Evolutionary conservation across 192 early-diverging fungal genomes (phyloP).

Genomic region (Mycoemilia scoparia): DNA sequence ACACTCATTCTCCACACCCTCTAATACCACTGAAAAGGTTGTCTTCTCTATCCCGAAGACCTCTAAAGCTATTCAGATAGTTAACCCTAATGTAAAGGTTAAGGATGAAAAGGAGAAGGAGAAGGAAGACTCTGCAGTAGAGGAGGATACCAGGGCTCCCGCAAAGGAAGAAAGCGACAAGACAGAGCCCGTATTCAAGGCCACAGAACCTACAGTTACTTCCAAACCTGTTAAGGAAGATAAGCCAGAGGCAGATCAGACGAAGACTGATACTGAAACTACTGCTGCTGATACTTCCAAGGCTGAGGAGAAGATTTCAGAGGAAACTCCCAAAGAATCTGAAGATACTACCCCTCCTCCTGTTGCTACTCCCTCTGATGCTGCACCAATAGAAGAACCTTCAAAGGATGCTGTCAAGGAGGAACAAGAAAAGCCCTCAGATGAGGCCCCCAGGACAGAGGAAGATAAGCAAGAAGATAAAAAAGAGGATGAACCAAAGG

Average conservation of each 20-base stretch:
- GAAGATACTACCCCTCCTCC: neutral
- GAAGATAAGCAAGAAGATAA: too few relatives aligned
- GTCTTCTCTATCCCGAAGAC: conserved; percentile 24
- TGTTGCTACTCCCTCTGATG: too few relatives aligned
- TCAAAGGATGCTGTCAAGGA: too few relatives aligned
- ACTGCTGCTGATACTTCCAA: conserved; percentile 1
- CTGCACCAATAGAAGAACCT: too few relatives aligned
- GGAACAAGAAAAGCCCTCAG: too few relatives aligned
- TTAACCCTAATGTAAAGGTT: conserved; percentile 16
- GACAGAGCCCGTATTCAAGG: conserved; percentile 1
- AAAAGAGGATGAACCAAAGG: too few relatives aligned
- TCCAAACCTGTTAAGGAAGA: conserved; percentile 8
- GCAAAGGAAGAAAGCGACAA: conserved; percentile 9
- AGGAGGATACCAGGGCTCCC: conserved; percentile 7
- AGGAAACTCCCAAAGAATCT: conserved; percentile 10
- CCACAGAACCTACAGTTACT: neutral
- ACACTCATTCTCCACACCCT: conserved; percentile 3
- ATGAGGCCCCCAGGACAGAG: too few relatives aligned
- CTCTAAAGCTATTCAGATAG: conserved; percentile 20
- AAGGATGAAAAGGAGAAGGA: conserved; percentile 3
- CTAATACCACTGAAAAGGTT: conserved; percentile 8
- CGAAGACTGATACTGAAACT: conserved; percentile 7
- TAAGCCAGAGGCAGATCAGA: conserved; percentile 11
- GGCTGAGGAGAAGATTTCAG: conserved; percentile 6
- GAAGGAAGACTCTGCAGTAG: conserved; percentile 2